These are phyloP conservation scores for Ballota nigra DNA, from an alignment of 257 asterid genomes.

Conservation along the genomic window DNA sequence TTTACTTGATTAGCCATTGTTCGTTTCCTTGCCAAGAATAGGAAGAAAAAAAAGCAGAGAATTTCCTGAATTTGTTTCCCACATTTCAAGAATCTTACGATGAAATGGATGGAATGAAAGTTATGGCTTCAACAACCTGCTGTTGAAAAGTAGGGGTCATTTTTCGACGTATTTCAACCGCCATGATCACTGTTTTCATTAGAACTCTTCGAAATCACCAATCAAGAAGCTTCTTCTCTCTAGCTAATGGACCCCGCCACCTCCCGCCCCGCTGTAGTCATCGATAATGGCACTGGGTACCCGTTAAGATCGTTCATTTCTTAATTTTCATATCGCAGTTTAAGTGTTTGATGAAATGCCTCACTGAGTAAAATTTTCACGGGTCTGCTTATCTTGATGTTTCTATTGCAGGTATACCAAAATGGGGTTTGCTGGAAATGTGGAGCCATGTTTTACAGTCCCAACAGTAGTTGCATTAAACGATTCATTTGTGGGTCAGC, in stretches of 20 bases:
- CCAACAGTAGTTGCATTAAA: constrained; percentile 92
- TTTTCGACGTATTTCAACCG: constrained; percentile 39
- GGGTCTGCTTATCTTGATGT: background rate
- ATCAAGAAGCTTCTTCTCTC: constrained; percentile 26
- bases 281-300: constrained; percentile 98
- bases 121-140: constrained; percentile 22
- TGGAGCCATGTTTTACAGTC: constrained; percentile 80
- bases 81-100: background rate
- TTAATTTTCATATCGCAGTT: background rate
- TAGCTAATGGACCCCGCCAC: constrained; percentile 70
- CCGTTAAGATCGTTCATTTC: background rate
- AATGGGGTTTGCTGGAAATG: constrained; percentile 98
- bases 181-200: constrained; percentile 50
- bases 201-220: constrained; percentile 48
- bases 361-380: constrained; percentile 2
- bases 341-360: constrained; percentile 35
- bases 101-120: constrained; percentile 35
- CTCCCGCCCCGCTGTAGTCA: constrained; percentile 88
- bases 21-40: background rate
- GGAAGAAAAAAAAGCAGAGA: constrained; percentile 14
- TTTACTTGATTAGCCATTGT: background rate
- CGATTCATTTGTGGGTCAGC: constrained; percentile 78
- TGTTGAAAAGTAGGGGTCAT: constrained; percentile 33
- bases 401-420: constrained; percentile 67
- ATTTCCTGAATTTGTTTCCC: background rate